phyloP scores from a whole-genome alignment of 768 basidiomycete genomes.

The Podaxis rugospora region DNA sequence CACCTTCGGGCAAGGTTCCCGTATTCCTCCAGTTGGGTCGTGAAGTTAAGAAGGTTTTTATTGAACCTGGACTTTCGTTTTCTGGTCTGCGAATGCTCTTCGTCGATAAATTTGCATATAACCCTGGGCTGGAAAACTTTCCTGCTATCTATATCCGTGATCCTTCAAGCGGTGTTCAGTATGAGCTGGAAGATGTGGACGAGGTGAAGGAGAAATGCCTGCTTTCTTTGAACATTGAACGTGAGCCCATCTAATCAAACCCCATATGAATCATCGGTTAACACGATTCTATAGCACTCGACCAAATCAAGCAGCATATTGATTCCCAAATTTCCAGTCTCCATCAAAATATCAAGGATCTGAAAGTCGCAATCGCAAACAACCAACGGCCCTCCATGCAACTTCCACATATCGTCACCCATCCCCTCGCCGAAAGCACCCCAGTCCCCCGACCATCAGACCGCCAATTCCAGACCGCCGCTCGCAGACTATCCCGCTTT shows the following conservation, averaged over 20 bases:
- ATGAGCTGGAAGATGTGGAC: slow-evolving; percentile 91
- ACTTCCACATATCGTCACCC: slow-evolving; percentile 41
- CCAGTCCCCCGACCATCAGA: slow-evolving; percentile 72
- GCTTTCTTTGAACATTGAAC: slow-evolving; percentile 92
- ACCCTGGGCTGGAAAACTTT: slow-evolving; percentile 89
- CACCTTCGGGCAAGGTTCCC: slow-evolving; percentile 40
- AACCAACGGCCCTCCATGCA: slow-evolving; percentile 49
- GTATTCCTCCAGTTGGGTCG: slow-evolving; percentile 89
- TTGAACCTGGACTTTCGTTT: slow-evolving; percentile 71
- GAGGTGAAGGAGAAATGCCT: slow-evolving; percentile 88
- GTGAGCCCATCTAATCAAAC: slow-evolving; percentile 48
- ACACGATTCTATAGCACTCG: slow-evolving; percentile 59
- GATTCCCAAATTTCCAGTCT: slow-evolving; percentile 84
- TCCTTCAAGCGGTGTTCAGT: slow-evolving; percentile 87
- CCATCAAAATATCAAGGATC: slow-evolving; percentile 86
- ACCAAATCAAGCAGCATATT: slow-evolving; percentile 98
- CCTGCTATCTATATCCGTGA: slow-evolving; percentile 96
- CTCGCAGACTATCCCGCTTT: slow-evolving; percentile 70
- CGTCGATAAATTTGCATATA: slow-evolving; percentile 92
- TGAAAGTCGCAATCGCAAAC: slow-evolving; percentile 59
- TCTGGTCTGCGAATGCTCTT: slow-evolving; percentile 80
- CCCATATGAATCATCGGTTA: slow-evolving; percentile 3
- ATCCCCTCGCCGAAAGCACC: slow-evolving; percentile 61
- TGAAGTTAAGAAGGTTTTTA: slow-evolving; percentile 81
- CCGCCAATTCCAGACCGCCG: slow-evolving; percentile 66